Evolutionary conservation across 306 rosid species (phyloP), one percentile per base, ranked within the genome.

Genomic region (Sindora glabra): DNA sequence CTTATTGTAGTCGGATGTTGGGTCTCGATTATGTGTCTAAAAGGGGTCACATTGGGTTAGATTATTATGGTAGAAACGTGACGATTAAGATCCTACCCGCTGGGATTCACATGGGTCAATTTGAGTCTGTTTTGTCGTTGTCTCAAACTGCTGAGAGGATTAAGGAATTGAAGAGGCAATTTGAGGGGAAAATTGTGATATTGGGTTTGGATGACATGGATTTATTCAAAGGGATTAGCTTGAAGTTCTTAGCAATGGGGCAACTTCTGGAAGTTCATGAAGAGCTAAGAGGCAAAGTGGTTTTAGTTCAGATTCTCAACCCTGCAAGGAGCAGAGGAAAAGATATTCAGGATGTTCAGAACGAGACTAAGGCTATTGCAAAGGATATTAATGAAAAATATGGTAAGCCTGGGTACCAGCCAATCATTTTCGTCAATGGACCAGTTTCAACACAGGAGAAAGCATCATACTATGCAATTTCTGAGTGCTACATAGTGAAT

Each of bases 91-190:
- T 84, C 74, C 74, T 80, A 78, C 87, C 87, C 5, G 90, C 73
- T 23, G 90, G 90, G 39, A 78, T 84, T 69, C 90, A 84, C 58
- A 84, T 84, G 90, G 86, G 80, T 22, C 86, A 81, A 74, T 79
- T 81, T 37, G 78, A 75, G 52, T 80, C 81, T 12, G 84, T 78
- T 19, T 47, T 84, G 56, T 37, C 48, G 0, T 5, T 14, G 21
- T 10, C 49, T 5, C 37, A 22, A n/a, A 57, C 64, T 3, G 64
- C 64, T 2, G 37, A 23, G 10, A 57, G 39, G 49, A 40, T 57
- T 0, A 38, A 12, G 37, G 49, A 57, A 37, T 23, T 57, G 49
- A 39, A n/a, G 64, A 40, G 39, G 3, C 36, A 8, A 24, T 40
- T 38, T 16, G 49, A 57, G 49, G 64, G 64, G 48, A 57, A 40